phyloP scores from a whole-genome alignment of 306 rosid species.

The Cotoneaster glaucophyllus region DNA sequence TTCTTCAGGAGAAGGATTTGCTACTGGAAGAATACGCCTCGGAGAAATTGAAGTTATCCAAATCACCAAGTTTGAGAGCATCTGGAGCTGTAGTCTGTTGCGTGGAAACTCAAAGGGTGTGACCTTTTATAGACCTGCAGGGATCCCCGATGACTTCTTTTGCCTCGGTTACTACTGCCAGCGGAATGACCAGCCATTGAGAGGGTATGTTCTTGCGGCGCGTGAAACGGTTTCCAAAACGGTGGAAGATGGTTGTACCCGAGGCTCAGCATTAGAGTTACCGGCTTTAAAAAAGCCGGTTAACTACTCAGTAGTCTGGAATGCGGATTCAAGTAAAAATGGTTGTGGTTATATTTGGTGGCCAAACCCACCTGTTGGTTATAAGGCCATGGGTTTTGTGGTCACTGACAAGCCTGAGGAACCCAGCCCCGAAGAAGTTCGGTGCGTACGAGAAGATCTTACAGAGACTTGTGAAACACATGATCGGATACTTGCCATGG shows the following conservation, averaged over 20 bases:
- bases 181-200: conserved; percentile 46
- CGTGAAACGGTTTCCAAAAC: conserved; percentile 29
- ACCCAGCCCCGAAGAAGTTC: conserved; percentile 54
- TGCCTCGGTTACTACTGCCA: conserved; percentile 88
- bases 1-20: conserved; percentile 66
- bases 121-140: conserved; percentile 67
- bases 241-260: conserved; percentile 13
- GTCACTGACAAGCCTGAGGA: conserved; percentile 50
- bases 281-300: conserved; percentile 59
- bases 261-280: conserved; percentile 9
- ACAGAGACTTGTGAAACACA: conserved; percentile 69
- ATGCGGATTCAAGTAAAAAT: conserved; percentile 38
- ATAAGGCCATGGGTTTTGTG: conserved; percentile 68
- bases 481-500: conserved; percentile 29
- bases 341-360: conserved; percentile 73
- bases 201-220: conserved; percentile 71
- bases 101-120: conserved; percentile 42
- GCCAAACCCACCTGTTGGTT: conserved; percentile 81
- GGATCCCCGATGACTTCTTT: conserved; percentile 63
- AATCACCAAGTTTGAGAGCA: conserved; percentile 47
- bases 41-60: conserved; percentile 62
- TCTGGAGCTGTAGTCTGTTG: conserved; percentile 48
- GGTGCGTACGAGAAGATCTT: conserved; percentile 74
- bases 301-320: conserved; percentile 63
- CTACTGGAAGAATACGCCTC: conserved; percentile 59